A percentile compares a stretch with the other conserved stretches of the same genome.
Evolutionary conservation across 2,329 filamentous ascomycete genomes (phyloP).

Genomic region (Fusarium denticulatum): DNA sequence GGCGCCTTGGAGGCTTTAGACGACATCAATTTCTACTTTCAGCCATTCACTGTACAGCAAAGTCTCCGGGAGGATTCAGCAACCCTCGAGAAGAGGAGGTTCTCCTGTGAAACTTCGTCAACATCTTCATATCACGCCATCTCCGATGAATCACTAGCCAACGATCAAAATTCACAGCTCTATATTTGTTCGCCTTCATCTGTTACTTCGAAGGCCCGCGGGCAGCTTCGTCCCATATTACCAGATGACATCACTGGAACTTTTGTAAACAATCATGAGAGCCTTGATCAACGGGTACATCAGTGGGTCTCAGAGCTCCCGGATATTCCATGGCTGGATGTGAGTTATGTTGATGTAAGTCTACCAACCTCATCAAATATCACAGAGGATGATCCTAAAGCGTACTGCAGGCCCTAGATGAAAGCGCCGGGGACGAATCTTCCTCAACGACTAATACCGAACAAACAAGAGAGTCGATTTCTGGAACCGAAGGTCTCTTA

Average conservation of each 20-base stretch:
- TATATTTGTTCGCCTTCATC: not conserved
- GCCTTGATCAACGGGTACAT: not conserved
- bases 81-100: not conserved
- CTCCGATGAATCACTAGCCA: not conserved
- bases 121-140: not conserved
- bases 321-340: not conserved
- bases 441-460: not conserved
- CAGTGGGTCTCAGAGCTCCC: not conserved
- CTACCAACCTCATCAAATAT: rapidly evolving
- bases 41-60: not conserved
- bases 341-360: not conserved
- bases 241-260: not conserved
- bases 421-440: not conserved
- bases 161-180: not conserved
- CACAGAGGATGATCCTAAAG: not conserved
- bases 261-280: rapidly evolving
- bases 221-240: rapidly evolving
- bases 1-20: not conserved
- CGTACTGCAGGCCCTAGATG: not conserved
- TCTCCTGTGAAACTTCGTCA: not conserved
- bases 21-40: not conserved
- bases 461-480: rapidly evolving
- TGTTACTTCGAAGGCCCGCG: rapidly evolving
- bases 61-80: not conserved
- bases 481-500: not conserved